phyloP scores from a whole-genome alignment of 1,284 basidiomycete species.

The Ganoderma resinaceum region DNA sequence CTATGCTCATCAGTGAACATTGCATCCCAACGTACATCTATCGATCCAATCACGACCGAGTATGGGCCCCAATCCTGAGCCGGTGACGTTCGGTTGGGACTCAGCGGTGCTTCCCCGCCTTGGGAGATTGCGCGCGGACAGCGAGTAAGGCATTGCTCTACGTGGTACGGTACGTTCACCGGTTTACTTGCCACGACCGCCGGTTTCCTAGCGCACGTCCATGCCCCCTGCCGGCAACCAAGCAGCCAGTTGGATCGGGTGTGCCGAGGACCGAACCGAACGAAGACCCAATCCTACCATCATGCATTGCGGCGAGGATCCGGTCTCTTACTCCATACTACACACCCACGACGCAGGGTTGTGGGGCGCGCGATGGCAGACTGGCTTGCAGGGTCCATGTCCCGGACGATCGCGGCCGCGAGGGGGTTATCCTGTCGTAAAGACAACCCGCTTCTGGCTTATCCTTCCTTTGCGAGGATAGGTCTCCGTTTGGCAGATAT shows the following conservation, averaged over 20 bases:
- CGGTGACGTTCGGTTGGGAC: neutral
- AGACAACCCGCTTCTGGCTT: neutral
- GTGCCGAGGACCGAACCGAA: neutral
- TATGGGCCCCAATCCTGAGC: neutral
- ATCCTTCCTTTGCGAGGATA: neutral
- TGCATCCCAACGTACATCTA: neutral
- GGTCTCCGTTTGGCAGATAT: conserved; percentile 1
- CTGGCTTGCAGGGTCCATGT: neutral
- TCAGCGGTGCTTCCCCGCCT: neutral
- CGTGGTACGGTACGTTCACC: neutral
- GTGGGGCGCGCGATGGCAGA: neutral
- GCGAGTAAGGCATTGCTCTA: neutral
- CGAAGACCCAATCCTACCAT: neutral
- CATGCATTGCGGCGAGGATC: neutral
- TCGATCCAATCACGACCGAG: neutral
- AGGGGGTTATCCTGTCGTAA: conserved; percentile 6
- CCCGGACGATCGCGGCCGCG: neutral
- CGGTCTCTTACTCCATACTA: neutral
- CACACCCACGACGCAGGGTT: neutral
- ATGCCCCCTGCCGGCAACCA: neutral
- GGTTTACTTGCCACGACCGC: neutral
- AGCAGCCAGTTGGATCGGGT: neutral
- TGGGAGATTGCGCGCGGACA: neutral
- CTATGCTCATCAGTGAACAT: neutral
- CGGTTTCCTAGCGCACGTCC: neutral